Evolutionary conservation across 768 basidiomycete genomes (phyloP).

Genomic region (Hygrophorus pudorinus): DNA sequence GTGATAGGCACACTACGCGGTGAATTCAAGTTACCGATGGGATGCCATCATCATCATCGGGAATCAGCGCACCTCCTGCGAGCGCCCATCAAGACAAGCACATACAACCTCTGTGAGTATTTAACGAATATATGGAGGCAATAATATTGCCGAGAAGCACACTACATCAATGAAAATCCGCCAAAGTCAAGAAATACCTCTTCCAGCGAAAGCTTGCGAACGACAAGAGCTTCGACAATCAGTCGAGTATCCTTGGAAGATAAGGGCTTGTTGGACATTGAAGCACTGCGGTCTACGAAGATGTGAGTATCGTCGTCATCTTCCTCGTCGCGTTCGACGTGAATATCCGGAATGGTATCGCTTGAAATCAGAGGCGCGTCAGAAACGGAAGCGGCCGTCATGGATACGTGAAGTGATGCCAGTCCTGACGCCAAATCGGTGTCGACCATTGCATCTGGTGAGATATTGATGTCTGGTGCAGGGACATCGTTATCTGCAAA

Average conservation of each 20-base stretch:
- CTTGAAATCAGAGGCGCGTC: not conserved
- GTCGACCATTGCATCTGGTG: not conserved
- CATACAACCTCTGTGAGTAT: not conserved
- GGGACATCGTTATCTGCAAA: no score
- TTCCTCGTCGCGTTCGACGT: not conserved
- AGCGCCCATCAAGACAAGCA: not conserved
- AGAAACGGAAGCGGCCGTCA: not conserved
- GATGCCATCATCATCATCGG: no score
- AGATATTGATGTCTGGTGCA: no score
- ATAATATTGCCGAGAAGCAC: conserved; percentile 1
- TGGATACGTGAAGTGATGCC: conserved; percentile 1
- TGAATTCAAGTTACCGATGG: no score
- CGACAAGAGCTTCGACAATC: conserved; percentile 75
- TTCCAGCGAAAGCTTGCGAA: conserved; percentile 65
- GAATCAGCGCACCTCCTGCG: no score
- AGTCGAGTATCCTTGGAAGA: conserved; percentile 33
- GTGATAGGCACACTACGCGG: no score
- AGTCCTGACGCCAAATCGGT: conserved; percentile 2
- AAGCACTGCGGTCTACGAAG: not conserved
- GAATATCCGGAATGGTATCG: not conserved
- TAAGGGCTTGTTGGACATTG: not conserved
- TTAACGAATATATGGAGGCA: not conserved
- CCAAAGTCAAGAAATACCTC: conserved; percentile 74
- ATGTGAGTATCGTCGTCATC: not conserved
- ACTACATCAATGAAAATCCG: conserved; percentile 37